Evolutionary conservation across 208 protist genomes (phyloP), one percentile per base, ranked within the genome.

Genomic region (Eutreptiella sp.): DNA sequence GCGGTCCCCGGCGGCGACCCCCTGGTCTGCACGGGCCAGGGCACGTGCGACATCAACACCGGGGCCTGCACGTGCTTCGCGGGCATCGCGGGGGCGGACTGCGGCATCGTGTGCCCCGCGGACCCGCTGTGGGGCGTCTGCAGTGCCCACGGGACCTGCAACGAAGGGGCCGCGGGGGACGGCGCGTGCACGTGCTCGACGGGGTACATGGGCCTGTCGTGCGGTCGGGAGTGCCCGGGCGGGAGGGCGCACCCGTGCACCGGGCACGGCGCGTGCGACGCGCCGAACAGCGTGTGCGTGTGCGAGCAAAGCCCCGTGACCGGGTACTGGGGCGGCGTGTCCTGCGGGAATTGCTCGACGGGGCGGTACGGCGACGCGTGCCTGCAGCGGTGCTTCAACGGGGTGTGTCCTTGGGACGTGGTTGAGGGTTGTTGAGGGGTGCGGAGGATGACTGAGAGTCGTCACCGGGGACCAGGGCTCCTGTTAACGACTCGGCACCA

Each of bases 121-220:
- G 9, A 29, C n/a, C n/a, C n/a, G n/a, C n/a, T n/a, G 7, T 5
- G 23, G 23, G 45, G 63, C 11, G 46, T 62, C 4, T 64, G 58
- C 53, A 63, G 29, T 29, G 42, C 33, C n/a, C 7, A 50, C 4
- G 58, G 58, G 7, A 62, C 4, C 24, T 64, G 58, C 23, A 31
- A 24, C 11, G 58, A 64, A 26, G 58, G 58, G 7, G 48, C 33
- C 21, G 11, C 24, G 48, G 58, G 29, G 0, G 64, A 75, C 26
- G 77, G 66, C 0, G 31, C 31, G 3, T 83, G 74, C 50, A 43
- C 23, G 43, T 48, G 43, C 43, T 11, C 9, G 43, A 48, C 9
- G 9, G 43, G 43, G 16, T 48, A 48, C 43, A 48, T 48, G 9
- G 43, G 43, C 16, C 19, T 48, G 9, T 28, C 16, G 9, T 48